phyloP scores from a whole-genome alignment of 495 filamentous ascomycete species.

The Chaetomium fimeti region DNA sequence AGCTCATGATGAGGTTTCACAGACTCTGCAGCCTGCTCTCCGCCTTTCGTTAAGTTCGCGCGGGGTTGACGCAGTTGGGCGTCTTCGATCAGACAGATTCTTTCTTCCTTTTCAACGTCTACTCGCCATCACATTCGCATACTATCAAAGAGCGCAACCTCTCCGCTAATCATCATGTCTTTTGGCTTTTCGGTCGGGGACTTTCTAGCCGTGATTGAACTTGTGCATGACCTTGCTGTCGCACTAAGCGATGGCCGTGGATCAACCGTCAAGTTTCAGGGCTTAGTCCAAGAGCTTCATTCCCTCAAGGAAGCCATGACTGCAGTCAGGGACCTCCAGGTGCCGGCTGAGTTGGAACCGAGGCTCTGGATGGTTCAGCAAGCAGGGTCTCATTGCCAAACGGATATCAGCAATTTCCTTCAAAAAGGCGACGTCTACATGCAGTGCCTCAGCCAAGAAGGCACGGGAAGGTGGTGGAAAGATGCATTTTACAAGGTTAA shows the following conservation, averaged over 20 bases:
- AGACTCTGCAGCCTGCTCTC: neutral
- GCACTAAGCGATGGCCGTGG: neutral
- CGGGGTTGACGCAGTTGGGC: neutral
- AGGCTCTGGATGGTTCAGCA: neutral
- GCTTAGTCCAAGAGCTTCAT: neutral
- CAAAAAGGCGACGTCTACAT: neutral
- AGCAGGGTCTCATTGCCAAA: neutral
- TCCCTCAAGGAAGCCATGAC: neutral
- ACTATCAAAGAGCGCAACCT: neutral
- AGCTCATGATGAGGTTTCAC: neutral
- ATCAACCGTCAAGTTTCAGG: neutral
- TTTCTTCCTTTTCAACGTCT: neutral
- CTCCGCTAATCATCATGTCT: neutral
- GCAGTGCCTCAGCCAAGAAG: neutral
- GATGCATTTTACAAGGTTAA: neutral
- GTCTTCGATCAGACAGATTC: neutral
- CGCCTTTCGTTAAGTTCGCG: neutral
- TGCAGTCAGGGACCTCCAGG: neutral
- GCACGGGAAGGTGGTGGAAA: neutral
- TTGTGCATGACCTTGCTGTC: neutral
- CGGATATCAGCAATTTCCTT: neutral
- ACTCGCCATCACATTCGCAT: neutral
- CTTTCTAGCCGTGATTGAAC: neutral
- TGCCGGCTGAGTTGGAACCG: neutral
- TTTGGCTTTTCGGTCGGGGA: conserved; percentile 4